Evolutionary conservation across 2,329 filamentous ascomycete species (phyloP), one percentile per base, ranked within the genome.

Genomic region (Cordyceps javanica): DNA sequence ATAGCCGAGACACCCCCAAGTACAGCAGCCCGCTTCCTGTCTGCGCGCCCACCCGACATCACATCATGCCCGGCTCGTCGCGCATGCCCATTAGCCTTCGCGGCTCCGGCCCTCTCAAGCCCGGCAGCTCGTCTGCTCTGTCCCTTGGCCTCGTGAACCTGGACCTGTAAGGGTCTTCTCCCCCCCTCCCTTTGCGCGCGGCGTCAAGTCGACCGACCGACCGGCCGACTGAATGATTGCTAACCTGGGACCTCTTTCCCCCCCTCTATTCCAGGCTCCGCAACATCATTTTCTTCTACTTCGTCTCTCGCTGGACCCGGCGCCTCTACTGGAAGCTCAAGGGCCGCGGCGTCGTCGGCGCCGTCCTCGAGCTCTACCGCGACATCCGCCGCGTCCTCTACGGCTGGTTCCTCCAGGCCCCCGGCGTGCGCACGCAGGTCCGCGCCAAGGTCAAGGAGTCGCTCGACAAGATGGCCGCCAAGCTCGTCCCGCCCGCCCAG

Each of bases 261-360:
- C 19, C 26, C 11, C 13, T 39, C 50, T 44, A 8, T 19, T 25
- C 16, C 62, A 93, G 90, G 60, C 68, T 96, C 61, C 89, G 90
- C 56, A 96, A 97, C 70, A 78, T 97, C 60, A 78, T 97, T 66
- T 96, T 97, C 72, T 80, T 92, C 68, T 82, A 96, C 65, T 97
- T 97, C 75, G 71, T 97, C 60, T 77, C 96, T 49, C 88, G 92
- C 69, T 89, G 91, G 79, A 83, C 88, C 32, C 89, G 91, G 63
- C 89, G 88, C 67, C 82, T 83, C 28, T 88, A 90, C 70, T 88
- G 91, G 76, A 90, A 94, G 69, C 81, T 97, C 64, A 90, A 89
- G 68, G 94, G 94, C 64, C 91, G 94, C 70, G 94, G 94, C 63
- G 72, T 94, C 66, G 74, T 96, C 68, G 93, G 93, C 62, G 89